phyloP scores from a whole-genome alignment of 2,329 filamentous ascomycete genomes.

The Cordyceps tenuipes region DNA sequence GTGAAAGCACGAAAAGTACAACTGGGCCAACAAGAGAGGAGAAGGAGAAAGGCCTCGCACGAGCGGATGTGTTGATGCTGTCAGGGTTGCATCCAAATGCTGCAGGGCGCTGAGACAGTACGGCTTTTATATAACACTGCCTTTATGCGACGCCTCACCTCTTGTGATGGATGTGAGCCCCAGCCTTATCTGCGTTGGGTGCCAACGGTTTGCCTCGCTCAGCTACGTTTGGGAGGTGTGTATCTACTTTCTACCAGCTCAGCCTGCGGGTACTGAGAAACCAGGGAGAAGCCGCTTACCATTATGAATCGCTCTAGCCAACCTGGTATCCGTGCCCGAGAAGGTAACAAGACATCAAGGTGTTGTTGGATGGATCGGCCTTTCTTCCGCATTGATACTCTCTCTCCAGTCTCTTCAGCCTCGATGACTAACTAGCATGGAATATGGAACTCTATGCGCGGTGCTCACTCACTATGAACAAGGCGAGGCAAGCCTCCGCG shows the following conservation, averaged over 20 bases:
- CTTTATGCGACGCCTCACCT: not conserved
- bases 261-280: not conserved
- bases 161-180: not conserved
- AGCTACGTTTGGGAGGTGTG: not conserved
- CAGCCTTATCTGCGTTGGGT: not conserved
- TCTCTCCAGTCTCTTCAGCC: not conserved
- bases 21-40: not conserved
- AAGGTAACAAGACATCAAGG: slow-evolving; percentile 5
- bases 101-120: not conserved
- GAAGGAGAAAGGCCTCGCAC: not conserved
- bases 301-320: not conserved
- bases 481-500: not conserved
- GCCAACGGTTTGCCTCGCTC: not conserved
- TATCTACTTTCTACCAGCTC: not conserved
- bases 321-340: not conserved
- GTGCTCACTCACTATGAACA: not conserved
- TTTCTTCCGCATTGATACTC: not conserved
- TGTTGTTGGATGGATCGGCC: not conserved
- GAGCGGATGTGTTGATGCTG: not conserved
- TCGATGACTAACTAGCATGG: not conserved
- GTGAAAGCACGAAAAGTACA: not conserved
- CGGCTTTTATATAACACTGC: no score
- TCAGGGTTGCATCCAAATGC: not conserved
- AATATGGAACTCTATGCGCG: not conserved
- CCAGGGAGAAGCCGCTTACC: not conserved